Evolutionary conservation across 2,329 filamentous ascomycete species (phyloP).

Genomic region (Alternaria panax): DNA sequence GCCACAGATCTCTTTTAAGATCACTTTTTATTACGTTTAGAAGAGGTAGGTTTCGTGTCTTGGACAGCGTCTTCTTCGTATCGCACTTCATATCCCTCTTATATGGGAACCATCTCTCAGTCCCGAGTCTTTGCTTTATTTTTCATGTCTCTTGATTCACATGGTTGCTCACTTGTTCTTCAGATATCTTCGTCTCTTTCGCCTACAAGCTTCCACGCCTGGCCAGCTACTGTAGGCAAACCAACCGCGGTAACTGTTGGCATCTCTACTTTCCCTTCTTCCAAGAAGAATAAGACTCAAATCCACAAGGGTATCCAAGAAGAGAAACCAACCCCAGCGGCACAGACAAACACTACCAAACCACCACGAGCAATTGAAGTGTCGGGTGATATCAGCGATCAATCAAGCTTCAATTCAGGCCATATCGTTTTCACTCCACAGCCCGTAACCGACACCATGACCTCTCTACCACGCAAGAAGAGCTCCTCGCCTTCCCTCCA

Average conservation of each 20-base stretch:
- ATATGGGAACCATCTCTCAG: not conserved
- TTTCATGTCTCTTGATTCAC: not conserved
- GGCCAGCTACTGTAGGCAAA: not conserved
- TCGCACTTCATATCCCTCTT: rapidly evolving
- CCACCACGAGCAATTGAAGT: not conserved
- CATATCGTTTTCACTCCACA: conserved; percentile 15
- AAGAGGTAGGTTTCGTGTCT: not conserved
- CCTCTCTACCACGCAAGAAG: not conserved
- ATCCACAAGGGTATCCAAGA: not conserved
- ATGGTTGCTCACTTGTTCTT: not conserved
- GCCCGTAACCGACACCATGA: conserved; percentile 3
- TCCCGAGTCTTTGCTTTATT: not conserved
- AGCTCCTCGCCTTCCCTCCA: not conserved
- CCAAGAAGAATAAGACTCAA: not conserved
- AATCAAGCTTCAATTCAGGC: not conserved
- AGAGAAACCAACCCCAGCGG: not conserved
- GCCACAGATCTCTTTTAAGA: not conserved
- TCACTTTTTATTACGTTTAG: not conserved
- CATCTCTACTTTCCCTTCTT: not conserved
- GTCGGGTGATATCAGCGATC: not conserved
- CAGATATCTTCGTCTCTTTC: not conserved
- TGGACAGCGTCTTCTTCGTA: not conserved
- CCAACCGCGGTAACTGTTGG: not conserved
- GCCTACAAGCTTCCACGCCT: not conserved
- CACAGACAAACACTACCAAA: not conserved